A percentile compares a stretch with the other conserved stretches of the same genome.
Conservation (phyloP, 1,284 basidiomycete species). For the Cystobasidium pallidum region DNA sequence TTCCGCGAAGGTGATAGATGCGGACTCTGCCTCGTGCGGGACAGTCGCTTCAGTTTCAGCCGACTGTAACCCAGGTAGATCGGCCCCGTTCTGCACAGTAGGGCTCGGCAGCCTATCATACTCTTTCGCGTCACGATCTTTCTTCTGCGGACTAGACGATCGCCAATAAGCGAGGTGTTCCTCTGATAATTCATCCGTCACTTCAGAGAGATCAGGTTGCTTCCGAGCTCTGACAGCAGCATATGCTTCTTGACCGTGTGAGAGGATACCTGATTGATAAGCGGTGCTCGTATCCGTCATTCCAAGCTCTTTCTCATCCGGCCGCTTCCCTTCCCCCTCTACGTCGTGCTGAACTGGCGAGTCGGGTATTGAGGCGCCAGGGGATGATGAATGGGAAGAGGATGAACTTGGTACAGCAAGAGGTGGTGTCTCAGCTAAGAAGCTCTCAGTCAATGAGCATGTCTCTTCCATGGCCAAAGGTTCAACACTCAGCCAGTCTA, state of each 20-base stretch:
- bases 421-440: constrained; percentile 16
- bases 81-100: background rate
- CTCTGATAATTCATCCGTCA: constrained; percentile 19
- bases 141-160: background rate
- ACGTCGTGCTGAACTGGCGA: background rate
- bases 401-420: background rate
- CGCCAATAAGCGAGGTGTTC: constrained; percentile 30
- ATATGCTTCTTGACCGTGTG: constrained; percentile 30
- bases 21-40: background rate
- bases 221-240: constrained; percentile 21
- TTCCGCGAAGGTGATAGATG: constrained; percentile 30
- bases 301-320: background rate
- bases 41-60: too few species aligned
- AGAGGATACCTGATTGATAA: constrained; percentile 21
- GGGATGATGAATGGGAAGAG: background rate
- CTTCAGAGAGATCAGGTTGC: constrained; percentile 10
- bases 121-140: too few species aligned
- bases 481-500: constrained; percentile 30
- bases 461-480: constrained; percentile 29
- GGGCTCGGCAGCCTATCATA: too few species aligned
- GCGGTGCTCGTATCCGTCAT: background rate
- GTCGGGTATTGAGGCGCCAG: background rate
- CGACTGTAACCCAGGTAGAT: background rate
- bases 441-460: background rate
- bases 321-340: background rate